Evolutionary conservation across 495 filamentous ascomycete genomes (phyloP).

Genomic region (Penicillium turbatum): DNA sequence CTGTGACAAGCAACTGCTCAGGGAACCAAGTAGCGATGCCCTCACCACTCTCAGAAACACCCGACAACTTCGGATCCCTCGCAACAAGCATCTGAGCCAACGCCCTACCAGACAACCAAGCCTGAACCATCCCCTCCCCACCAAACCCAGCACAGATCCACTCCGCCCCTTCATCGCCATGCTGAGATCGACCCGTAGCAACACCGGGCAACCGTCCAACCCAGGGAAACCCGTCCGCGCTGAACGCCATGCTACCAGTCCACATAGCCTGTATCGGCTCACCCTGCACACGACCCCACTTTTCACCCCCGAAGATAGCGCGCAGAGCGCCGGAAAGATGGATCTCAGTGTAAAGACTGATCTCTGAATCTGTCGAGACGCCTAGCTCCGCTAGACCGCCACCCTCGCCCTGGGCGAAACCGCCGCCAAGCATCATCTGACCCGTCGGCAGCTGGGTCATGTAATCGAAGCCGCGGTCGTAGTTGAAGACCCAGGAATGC

Average conservation of each 20-base stretch:
- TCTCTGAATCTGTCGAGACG: conserved; percentile 27
- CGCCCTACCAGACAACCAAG: conserved; percentile 63
- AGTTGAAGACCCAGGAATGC: conserved; percentile 38
- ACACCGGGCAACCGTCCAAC: conserved; percentile 61
- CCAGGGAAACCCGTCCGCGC: conserved; percentile 64
- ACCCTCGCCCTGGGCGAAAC: conserved; percentile 43
- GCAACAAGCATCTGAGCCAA: conserved; percentile 59
- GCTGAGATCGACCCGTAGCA: conserved; percentile 31
- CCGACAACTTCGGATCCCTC: no score
- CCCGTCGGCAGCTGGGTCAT: conserved; percentile 60
- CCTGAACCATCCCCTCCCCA: conserved; percentile 82
- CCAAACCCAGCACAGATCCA: conserved; percentile 62
- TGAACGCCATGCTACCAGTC: conserved; percentile 83
- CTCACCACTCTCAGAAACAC: no score
- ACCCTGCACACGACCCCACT: conserved; percentile 31
- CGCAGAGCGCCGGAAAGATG: conserved; percentile 29
- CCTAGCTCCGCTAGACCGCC: conserved; percentile 49
- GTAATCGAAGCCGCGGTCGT: conserved; percentile 73
- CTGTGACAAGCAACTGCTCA: conserved; percentile 42
- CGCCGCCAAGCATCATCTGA: conserved; percentile 65
- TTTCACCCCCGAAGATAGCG: conserved; percentile 27
- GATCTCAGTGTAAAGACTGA: conserved; percentile 31
- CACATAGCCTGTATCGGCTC: conserved; percentile 60
- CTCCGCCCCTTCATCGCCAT: conserved; percentile 29
- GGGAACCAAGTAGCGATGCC: conserved; percentile 48